phyloP scores from a whole-genome alignment of 2,329 filamentous ascomycete genomes.

The Neonectria neomacrospora region DNA sequence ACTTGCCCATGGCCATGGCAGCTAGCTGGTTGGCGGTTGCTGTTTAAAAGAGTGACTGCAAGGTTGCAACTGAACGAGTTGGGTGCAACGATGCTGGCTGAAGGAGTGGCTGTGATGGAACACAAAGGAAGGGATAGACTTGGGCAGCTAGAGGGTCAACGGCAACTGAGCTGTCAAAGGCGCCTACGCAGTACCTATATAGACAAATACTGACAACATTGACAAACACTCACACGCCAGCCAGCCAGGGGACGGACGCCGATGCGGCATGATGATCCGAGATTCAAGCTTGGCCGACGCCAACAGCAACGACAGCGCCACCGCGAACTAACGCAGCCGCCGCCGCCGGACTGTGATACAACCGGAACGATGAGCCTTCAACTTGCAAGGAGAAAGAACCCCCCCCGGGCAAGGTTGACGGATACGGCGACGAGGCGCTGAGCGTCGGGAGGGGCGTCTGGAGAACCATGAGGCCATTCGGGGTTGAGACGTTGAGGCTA shows the following conservation, averaged over 20 bases:
- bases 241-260: background rate
- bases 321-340: background rate
- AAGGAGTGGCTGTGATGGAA: background rate
- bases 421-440: background rate
- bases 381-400: background rate
- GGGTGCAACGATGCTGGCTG: constrained; percentile 1
- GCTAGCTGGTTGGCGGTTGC: no score
- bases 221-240: background rate
- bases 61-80: background rate
- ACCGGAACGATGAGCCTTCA: background rate
- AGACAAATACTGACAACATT: no score
- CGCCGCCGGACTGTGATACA: background rate
- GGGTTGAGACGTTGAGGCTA: background rate
- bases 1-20: background rate
- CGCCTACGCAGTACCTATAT: background rate
- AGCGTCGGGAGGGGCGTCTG: background rate
- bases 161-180: background rate
- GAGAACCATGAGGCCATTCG: background rate
- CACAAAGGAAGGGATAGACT: background rate
- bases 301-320: background rate
- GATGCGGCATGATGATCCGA: background rate
- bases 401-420: background rate
- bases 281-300: background rate
- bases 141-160: background rate
- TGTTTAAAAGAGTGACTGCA: constrained; percentile 4